These are phyloP conservation scores for Salix exigua DNA, from an alignment of 345 rosid species.

Conservation along the genomic window DNA sequence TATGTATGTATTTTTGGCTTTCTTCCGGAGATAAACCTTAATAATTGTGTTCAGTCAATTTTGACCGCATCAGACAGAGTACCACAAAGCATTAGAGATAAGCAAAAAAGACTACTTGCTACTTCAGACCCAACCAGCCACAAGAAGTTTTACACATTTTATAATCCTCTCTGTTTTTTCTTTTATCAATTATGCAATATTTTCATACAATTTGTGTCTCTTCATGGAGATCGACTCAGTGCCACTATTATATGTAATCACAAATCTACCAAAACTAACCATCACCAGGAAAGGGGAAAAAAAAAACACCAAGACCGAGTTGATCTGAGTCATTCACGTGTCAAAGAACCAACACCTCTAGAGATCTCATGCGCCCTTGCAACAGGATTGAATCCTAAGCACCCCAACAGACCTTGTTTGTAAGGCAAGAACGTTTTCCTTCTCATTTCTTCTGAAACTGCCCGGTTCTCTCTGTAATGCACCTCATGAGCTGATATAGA, in stretches of 20 bases:
- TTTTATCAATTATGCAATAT: neutral
- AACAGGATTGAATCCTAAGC: slow-evolving; percentile 76
- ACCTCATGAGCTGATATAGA: slow-evolving; percentile 71
- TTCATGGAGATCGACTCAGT: slow-evolving; percentile 19
- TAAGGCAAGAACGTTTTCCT: slow-evolving; percentile 86
- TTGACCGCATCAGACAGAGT: neutral
- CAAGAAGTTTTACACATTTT: neutral
- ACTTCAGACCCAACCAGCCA: neutral
- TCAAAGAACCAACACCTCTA: slow-evolving; percentile 62
- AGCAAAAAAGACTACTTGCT: neutral
- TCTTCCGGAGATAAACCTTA: neutral
- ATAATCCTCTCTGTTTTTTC: neutral
- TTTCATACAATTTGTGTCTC: slow-evolving; percentile 12
- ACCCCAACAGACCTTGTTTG: slow-evolving; percentile 83
- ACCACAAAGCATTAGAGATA: neutral
- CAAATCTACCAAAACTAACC: neutral
- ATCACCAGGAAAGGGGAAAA: no score
- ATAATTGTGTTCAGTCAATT: neutral
- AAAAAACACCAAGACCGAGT: neutral
- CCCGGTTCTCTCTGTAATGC: slow-evolving; percentile 83
- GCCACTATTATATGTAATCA: slow-evolving; percentile 1
- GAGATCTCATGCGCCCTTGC: slow-evolving; percentile 54
- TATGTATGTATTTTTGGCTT: neutral
- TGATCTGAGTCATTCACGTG: slow-evolving; percentile 48
- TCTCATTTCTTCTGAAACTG: slow-evolving; percentile 82